phyloP scores from a whole-genome alignment of 2,329 filamentous ascomycete genomes.

The Cyphellophora europaea region DNA sequence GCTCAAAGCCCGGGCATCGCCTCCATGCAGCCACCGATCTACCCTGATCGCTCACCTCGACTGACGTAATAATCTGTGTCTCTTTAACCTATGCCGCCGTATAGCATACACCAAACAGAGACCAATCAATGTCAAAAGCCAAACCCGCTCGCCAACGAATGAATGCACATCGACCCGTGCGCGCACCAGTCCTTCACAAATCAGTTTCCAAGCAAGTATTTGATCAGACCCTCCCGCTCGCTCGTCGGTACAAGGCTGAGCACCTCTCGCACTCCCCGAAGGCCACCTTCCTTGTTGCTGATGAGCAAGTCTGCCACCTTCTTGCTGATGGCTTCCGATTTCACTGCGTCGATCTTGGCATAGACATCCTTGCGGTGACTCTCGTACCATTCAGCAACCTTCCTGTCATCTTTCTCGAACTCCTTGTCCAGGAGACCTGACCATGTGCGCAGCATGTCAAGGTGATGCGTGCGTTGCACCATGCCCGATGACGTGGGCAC shows the following conservation, averaged over 20 bases:
- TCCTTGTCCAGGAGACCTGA: constrained; percentile 56
- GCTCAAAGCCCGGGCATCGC: no score
- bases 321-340: constrained; percentile 61
- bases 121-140: no score
- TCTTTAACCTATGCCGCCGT: no score
- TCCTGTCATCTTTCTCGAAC: constrained; percentile 70
- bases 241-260: constrained; percentile 77
- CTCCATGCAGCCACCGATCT: no score
- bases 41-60: no score
- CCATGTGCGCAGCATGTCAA: constrained; percentile 75
- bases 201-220: constrained; percentile 28
- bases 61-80: no score
- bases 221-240: constrained; percentile 77
- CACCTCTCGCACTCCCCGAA: constrained; percentile 80
- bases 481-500: constrained; percentile 26
- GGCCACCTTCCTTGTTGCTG: constrained; percentile 56
- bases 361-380: constrained; percentile 77
- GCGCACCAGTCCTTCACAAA: background rate
- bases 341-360: constrained; percentile 75
- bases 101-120: no score
- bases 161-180: no score
- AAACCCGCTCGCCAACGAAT: no score
- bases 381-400: constrained; percentile 92
- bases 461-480: constrained; percentile 53
- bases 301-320: constrained; percentile 62